These are phyloP conservation scores for Penicillium paxilli DNA, from an alignment of 495 filamentous ascomycete genomes.

Conservation along the genomic window DNA sequence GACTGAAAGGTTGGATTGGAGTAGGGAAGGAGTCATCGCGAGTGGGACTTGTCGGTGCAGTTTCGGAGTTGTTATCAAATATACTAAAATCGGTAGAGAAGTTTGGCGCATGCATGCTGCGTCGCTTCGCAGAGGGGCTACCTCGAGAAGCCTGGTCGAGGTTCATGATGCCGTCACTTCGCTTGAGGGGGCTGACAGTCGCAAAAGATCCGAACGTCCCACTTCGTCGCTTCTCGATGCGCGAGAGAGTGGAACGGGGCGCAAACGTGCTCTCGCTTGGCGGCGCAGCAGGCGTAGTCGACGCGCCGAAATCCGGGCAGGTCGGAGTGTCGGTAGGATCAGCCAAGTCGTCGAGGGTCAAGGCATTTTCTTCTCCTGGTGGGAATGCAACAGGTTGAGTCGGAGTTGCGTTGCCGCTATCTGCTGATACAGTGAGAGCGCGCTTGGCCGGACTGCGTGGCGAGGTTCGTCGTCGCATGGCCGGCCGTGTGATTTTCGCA, in stretches of 20 bases:
- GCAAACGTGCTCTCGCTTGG: constrained; percentile 41
- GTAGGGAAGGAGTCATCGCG: constrained; percentile 27
- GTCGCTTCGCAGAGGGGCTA: constrained; percentile 82
- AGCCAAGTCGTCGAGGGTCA: constrained; percentile 25
- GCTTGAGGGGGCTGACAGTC: constrained; percentile 84
- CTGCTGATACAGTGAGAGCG: constrained; percentile 66
- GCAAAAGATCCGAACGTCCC: constrained; percentile 49
- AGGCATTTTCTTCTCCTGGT: constrained; percentile 58
- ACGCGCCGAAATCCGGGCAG: constrained; percentile 42
- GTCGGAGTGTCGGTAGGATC: constrained; percentile 22
- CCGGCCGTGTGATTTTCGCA: constrained; percentile 47
- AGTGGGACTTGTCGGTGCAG: constrained; percentile 24
- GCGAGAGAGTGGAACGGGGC: constrained; percentile 46
- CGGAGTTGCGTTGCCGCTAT: constrained; percentile 67
- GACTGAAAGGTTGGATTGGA: constrained; percentile 34
- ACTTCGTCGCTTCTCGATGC: constrained; percentile 49
- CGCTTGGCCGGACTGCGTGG: constrained; percentile 76
- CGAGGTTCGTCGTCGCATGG: constrained; percentile 58
- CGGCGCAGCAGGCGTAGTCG: constrained; percentile 36
- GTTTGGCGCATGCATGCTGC: constrained; percentile 72
- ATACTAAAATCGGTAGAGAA: constrained; percentile 66
- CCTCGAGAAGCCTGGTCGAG: constrained; percentile 73
- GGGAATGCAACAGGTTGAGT: constrained; percentile 33
- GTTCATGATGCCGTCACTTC: constrained; percentile 88
- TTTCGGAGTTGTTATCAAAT: constrained; percentile 54